Base-by-base conservation (phyloP, 2,329 filamentous ascomycete genomes). In the Colletotrichum plurivorum region DNA sequence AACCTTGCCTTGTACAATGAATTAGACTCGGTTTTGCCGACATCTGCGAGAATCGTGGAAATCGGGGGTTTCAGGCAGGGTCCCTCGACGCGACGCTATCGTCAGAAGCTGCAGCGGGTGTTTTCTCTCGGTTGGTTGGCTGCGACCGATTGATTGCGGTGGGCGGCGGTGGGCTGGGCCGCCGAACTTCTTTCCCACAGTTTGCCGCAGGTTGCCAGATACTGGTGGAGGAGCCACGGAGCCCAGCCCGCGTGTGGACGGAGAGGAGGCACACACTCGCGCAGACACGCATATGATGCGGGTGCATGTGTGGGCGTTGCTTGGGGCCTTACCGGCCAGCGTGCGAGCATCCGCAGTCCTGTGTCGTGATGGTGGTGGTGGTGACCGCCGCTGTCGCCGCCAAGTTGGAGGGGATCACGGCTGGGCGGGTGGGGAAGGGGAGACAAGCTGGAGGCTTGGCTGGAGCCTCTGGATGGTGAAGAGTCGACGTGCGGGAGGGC, bases 381-480 rank as follows among this genome's bases (percentile, higher is more conserved):
- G 66, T 53, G 49, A 54, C 65, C 46, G 61, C 54, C 66, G 54
- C 61, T 43, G 49, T 59, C 31, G 52, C 53, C 65, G 43, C 43
- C 54, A 64, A 62, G 20, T 54, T 64, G 41, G 62, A 49, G 60
- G 48, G 45, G 62, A 60, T 59, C 54, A 66, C 60, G 43, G 52
- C 22, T 39, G 43, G 13, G 55, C 49, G 51, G 48, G 55, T 66
- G 66, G 62, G 55, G 22, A 58, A 31, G 27, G 31, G 25, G 62
- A 64, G 27, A 63, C 15, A 43, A 51, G 59, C 52, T 56, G 60
- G 54, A 64, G 52, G 60, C 65, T 60, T 69, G 57, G 48, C 62
- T 46, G 58, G 57, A 61, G 41, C 41, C 41, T 43, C 18, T 18
- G 18, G 45, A 48, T 16, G 58, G 48, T 53, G 49, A 62, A 20